Base-by-base conservation (phyloP, 345 rosid genomes). In the Gossypium thurberi region DNA sequence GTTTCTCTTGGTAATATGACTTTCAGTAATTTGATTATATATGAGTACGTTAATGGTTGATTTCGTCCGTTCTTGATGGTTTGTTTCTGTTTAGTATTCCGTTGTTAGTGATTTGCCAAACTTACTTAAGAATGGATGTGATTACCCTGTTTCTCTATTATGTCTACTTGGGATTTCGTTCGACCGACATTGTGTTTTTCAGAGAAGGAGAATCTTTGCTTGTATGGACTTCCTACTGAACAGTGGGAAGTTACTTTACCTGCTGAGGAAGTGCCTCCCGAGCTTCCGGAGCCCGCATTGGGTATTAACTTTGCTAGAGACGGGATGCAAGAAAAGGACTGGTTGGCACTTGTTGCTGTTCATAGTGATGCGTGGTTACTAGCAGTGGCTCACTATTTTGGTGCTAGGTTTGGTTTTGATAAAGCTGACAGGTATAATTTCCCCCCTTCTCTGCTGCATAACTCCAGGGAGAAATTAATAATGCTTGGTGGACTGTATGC, bases 291-390 rank as follows among this genome's bases (percentile, higher is more conserved):
- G 78, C 97, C 97, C 74, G 94, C 91, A 12, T 82, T 92, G 42
- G 97, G 97, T 70, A 92, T 92, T 74, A 92, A 92, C 84, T 88
- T 92, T 75, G 91, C 96, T 6, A 84, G 96, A 80, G 96, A 92
- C 76, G 97, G 94, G 33, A 88, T 90, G 92, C 84, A 75, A 76
- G 90, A 83, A 78, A 90, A 86, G 80, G 96, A 90, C 65, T 92
- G 97, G 97, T 70, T 92, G 69, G 84, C 96, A 70, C 83, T 90
- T 58, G 91, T 91, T 74, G 86, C 97, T 81, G 93, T 87, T 75
- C 97, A 92, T 57, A 87, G 97, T 73, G 96, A 92, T 76, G 85
- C 90, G 1, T 92, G 96, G 97, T 82, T 92, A 66, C 84, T 88
- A 56, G 79, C 90, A 48, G 93, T 91, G 18, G 86, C 95, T 56